Evolutionary conservation across 2,329 filamentous ascomycete genomes (phyloP).

Genomic region (Simplicillium sp.): DNA sequence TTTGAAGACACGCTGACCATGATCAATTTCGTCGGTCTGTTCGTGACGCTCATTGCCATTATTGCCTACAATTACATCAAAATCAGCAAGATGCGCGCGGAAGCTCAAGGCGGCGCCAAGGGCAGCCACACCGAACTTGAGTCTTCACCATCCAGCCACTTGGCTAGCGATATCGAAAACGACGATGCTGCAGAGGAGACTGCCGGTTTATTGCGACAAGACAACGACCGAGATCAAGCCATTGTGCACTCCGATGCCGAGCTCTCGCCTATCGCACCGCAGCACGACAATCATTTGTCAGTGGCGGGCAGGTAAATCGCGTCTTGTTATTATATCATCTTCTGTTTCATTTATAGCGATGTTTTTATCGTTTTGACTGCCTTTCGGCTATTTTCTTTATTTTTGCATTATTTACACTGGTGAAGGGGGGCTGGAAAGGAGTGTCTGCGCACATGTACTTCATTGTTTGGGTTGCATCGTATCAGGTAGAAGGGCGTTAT

Average conservation of each 20-base stretch:
- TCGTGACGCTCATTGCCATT: conserved; percentile 86
- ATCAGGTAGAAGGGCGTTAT: too few relatives aligned
- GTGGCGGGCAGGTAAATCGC: too few relatives aligned
- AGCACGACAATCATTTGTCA: too few relatives aligned
- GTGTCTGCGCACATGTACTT: neutral
- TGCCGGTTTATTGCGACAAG: conserved; percentile 31
- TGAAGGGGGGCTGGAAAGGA: neutral
- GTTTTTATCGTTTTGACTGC: neutral
- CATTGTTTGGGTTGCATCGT: too few relatives aligned
- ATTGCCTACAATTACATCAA: conserved; percentile 91
- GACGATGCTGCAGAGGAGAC: conserved; percentile 34
- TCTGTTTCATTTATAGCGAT: conserved; percentile 1
- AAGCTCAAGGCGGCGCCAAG: conserved; percentile 51
- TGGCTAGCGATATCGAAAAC: conserved; percentile 30
- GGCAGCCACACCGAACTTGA: conserved; percentile 24
- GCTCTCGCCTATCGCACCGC: too few relatives aligned
- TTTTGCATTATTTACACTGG: neutral
- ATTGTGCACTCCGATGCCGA: neutral
- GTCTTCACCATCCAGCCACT: conserved; percentile 24
- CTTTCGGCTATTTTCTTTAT: neutral
- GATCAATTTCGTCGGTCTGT: conserved; percentile 76
- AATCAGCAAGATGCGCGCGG: conserved; percentile 75
- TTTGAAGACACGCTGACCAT: conserved; percentile 83
- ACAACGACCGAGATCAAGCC: neutral
- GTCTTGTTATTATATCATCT: too few relatives aligned